A percentile compares a stretch with the other conserved stretches of the same genome.
Evolutionary conservation across 202 grass and related monocot genomes (phyloP).

Genomic region (Alloteropsis angusta): DNA sequence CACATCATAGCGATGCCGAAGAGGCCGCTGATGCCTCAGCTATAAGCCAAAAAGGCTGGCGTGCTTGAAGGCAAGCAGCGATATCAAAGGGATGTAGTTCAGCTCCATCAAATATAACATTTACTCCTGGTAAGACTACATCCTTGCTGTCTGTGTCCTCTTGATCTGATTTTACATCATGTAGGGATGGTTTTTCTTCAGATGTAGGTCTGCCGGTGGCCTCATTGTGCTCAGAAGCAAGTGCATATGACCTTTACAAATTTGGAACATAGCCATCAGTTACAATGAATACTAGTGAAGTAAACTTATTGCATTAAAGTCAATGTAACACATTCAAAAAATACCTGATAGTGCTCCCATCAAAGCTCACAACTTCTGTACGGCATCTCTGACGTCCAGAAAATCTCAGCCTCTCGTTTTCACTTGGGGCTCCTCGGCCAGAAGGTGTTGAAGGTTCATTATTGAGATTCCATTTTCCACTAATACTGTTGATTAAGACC

Average conservation of each 20-base stretch:
- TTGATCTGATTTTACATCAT: constrained; percentile 50
- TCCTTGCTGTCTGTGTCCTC: constrained; percentile 68
- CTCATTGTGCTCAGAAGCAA: constrained; percentile 49
- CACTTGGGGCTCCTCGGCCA: constrained; percentile 32
- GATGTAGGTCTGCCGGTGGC: constrained; percentile 26
- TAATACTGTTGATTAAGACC: constrained; percentile 61
- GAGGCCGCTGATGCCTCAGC: constrained; percentile 71
- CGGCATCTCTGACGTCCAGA: constrained; percentile 44
- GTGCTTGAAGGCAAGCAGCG: constrained; percentile 80
- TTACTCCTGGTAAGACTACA: constrained; percentile 78
- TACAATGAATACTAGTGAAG: constrained; percentile 13
- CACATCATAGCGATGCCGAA: constrained; percentile 25
- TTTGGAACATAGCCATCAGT: constrained; percentile 8
- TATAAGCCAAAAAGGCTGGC: constrained; percentile 74
- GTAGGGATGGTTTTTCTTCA: constrained; percentile 42
- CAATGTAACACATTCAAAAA: constrained; percentile 3
- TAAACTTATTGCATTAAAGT: constrained; percentile 9
- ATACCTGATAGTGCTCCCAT: constrained; percentile 80
- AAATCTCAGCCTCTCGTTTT: constrained; percentile 63
- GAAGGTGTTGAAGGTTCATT: constrained; percentile 54
- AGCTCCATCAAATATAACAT: constrained; percentile 80
- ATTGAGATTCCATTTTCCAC: constrained; percentile 63
- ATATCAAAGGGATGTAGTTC: constrained; percentile 83
- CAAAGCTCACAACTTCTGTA: constrained; percentile 84
- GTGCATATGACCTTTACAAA: constrained; percentile 64